phyloP scores from a whole-genome alignment of 208 protist genomes.

The Trypanosoma cruzi region DNA sequence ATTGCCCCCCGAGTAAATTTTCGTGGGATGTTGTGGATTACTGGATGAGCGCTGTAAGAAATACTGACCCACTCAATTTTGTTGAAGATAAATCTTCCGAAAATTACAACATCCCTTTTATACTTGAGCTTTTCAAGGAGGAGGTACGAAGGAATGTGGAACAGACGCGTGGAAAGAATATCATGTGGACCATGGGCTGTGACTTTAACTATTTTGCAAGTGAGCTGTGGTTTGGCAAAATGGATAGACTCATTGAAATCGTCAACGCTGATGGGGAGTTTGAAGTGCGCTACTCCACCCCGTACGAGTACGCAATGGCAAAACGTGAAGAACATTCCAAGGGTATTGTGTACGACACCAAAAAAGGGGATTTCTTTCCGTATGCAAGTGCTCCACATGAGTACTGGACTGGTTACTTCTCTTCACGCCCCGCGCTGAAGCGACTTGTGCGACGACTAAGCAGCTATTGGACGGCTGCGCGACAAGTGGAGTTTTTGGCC shows the following conservation, averaged over 20 bases:
- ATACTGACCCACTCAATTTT: not conserved
- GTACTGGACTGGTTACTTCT: conserved; percentile 81
- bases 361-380: conserved; percentile 60
- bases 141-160: conserved; percentile 13
- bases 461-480: conserved; percentile 25
- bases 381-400: conserved; percentile 39
- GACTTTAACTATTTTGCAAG: conserved; percentile 42
- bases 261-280: conserved; percentile 20
- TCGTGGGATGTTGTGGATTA: conserved; percentile 13
- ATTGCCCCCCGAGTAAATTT: conserved; percentile 33
- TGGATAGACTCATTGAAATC: conserved; percentile 26
- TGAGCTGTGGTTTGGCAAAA: conserved; percentile 25
- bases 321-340: conserved; percentile 1
- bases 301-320: conserved; percentile 19
- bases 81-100: conserved; percentile 12
- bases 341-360: conserved; percentile 9
- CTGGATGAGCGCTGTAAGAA: not conserved
- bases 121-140: conserved; percentile 20
- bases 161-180: conserved; percentile 24
- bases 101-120: conserved; percentile 16
- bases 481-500: conserved; percentile 22
- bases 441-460: conserved; percentile 31
- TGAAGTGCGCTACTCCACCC: conserved; percentile 16
- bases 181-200: conserved; percentile 45
- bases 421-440: conserved; percentile 57